These are phyloP conservation scores for Chaetomium tenue DNA, from an alignment of 495 filamentous ascomycete species.

Conservation along the genomic window DNA sequence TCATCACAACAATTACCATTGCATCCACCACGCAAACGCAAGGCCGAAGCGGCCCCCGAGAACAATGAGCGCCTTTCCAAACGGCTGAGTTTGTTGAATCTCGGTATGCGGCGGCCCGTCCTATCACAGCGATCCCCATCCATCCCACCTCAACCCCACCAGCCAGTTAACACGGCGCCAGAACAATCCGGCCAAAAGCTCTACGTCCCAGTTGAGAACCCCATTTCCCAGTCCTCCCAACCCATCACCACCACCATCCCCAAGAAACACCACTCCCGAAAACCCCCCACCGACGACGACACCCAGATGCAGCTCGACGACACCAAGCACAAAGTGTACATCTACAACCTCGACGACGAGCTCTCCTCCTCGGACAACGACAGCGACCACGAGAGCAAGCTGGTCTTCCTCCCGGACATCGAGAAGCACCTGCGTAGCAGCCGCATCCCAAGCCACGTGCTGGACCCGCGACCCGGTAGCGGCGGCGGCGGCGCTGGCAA, in stretches of 20 bases:
- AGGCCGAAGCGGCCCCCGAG: slow-evolving; percentile 49
- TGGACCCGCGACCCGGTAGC: slow-evolving; percentile 39
- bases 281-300: slow-evolving; percentile 39
- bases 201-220: slow-evolving; percentile 54
- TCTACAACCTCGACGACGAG: slow-evolving; percentile 86
- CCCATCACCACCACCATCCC: neutral
- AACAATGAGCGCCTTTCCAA: slow-evolving; percentile 66
- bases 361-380: slow-evolving; percentile 63
- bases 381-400: slow-evolving; percentile 39
- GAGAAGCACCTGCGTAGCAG: slow-evolving; percentile 64
- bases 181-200: slow-evolving; percentile 56
- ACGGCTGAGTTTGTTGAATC: slow-evolving; percentile 73
- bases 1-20: slow-evolving; percentile 17
- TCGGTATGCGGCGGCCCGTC: slow-evolving; percentile 57
- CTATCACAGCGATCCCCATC: neutral
- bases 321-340: slow-evolving; percentile 81
- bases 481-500: slow-evolving; percentile 39
- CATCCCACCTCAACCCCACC: slow-evolving; percentile 1
- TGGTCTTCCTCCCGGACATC: slow-evolving; percentile 81
- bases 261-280: slow-evolving; percentile 2
- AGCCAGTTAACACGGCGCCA: slow-evolving; percentile 26
- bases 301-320: slow-evolving; percentile 80
- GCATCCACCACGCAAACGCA: slow-evolving; percentile 47
- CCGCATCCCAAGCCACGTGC: slow-evolving; percentile 63
- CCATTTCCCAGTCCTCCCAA: slow-evolving; percentile 22